phyloP scores from a whole-genome alignment of 352 stramenopile genomes.

The Phytophthora citricola region DNA sequence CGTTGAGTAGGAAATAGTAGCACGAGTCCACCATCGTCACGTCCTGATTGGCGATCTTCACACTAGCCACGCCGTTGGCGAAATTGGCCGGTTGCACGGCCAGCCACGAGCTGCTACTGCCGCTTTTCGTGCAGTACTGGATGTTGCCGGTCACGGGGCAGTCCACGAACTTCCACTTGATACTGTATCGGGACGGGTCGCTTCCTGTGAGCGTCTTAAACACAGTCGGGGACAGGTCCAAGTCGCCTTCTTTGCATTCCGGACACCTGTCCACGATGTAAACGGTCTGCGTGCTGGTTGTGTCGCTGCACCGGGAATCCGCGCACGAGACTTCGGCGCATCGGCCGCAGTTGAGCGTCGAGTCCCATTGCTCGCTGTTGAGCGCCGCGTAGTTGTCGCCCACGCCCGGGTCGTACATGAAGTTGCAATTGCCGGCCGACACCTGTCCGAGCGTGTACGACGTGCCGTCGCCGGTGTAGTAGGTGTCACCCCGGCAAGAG shows the following conservation, averaged over 20 bases:
- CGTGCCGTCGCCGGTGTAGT: conserved; percentile 59
- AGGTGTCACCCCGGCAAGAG: conserved; percentile 24
- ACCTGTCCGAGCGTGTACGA: conserved; percentile 58
- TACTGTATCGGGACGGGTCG: conserved; percentile 42
- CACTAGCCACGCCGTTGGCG: conserved; percentile 37
- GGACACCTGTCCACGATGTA: conserved; percentile 76
- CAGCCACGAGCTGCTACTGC: conserved; percentile 53
- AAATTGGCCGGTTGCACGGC: conserved; percentile 56
- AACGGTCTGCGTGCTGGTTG: conserved; percentile 46
- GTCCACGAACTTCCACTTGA: conserved; percentile 62
- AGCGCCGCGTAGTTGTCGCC: conserved; percentile 71
- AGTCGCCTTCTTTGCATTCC: conserved; percentile 65
- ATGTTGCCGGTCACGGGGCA: conserved; percentile 21
- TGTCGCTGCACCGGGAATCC: conserved; percentile 56
- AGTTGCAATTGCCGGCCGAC: conserved; percentile 67
- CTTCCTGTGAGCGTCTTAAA: conserved; percentile 56
- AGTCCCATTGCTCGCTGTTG: conserved; percentile 67
- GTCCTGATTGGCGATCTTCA: conserved; percentile 59
- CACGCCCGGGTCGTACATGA: conserved; percentile 58
- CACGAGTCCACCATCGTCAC: conserved; percentile 73
- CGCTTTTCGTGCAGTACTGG: conserved; percentile 59
- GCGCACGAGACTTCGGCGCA: conserved; percentile 72
- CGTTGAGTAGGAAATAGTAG: conserved; percentile 68
- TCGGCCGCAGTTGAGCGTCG: conserved; percentile 61
- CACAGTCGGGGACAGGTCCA: conserved; percentile 58